Evolutionary conservation across 2,329 filamentous ascomycete genomes (phyloP).

Genomic region (Colletotrichum graminicola): DNA sequence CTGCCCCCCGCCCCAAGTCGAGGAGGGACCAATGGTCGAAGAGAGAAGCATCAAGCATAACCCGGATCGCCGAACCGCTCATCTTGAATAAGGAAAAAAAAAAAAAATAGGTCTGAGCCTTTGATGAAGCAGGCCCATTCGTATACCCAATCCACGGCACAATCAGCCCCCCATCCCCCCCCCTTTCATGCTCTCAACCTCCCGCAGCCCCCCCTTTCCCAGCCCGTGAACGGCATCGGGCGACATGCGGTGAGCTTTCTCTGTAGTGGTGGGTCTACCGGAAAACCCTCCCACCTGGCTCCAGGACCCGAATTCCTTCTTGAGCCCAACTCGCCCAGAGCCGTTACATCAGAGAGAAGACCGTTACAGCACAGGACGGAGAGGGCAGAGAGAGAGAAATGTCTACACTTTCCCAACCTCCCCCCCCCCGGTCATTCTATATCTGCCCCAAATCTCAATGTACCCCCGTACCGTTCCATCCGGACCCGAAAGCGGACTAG

Average conservation of each 20-base stretch:
- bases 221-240: neutral
- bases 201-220: neutral
- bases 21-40: neutral
- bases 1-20: neutral
- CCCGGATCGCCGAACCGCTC: neutral
- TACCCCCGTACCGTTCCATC: constrained; percentile 2
- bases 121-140: neutral
- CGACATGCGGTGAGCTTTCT: neutral
- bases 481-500: neutral
- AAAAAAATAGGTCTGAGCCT: neutral
- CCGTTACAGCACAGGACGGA: neutral
- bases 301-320: neutral
- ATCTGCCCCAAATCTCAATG: constrained; percentile 1
- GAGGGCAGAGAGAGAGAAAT: neutral
- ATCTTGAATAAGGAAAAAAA: neutral
- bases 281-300: neutral
- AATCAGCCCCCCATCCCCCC: too few relatives aligned
- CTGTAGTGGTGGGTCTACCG: too few relatives aligned
- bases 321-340: neutral
- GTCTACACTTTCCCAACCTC: neutral
- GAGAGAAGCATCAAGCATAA: neutral
- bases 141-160: neutral
- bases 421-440: neutral
- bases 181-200: neutral
- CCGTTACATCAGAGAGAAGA: neutral